Conservation (phyloP, 2,329 filamentous ascomycete species). For the Pseudocercospora musae region DNA sequence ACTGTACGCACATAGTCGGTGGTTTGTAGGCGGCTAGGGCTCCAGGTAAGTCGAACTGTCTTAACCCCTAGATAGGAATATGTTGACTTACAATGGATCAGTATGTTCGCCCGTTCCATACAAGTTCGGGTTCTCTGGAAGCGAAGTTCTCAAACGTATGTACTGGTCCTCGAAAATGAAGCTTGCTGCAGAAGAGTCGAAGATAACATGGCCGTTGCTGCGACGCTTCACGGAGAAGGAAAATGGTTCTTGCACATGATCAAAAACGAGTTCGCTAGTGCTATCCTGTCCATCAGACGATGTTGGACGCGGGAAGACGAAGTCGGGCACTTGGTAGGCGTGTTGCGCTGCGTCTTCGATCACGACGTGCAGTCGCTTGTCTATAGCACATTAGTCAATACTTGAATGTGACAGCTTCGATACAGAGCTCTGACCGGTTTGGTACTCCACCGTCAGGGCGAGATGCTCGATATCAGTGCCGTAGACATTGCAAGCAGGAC, state of each 20-base stretch:
- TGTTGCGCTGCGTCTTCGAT: slow-evolving; percentile 68
- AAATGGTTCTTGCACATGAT: slow-evolving; percentile 58
- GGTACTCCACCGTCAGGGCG: slow-evolving; percentile 59
- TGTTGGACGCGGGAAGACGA: slow-evolving; percentile 61
- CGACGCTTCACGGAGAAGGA: slow-evolving; percentile 63
- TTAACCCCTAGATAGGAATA: neutral
- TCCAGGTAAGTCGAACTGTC: neutral
- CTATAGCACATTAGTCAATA: slow-evolving; percentile 16
- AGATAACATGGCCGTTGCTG: slow-evolving; percentile 58
- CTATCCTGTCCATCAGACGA: slow-evolving; percentile 30
- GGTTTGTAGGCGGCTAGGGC: slow-evolving; percentile 52
- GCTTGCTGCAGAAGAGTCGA: slow-evolving; percentile 64
- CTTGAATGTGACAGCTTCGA: neutral
- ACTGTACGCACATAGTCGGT: slow-evolving; percentile 68
- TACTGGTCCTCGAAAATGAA: slow-evolving; percentile 79
- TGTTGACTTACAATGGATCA: slow-evolving; percentile 49
- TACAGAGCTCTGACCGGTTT: slow-evolving; percentile 52
- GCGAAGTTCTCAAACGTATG: slow-evolving; percentile 65
- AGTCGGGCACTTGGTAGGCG: slow-evolving; percentile 71
- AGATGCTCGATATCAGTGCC: slow-evolving; percentile 56
- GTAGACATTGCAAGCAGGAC: slow-evolving; percentile 60
- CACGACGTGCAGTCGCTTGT: slow-evolving; percentile 65
- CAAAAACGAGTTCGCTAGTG: slow-evolving; percentile 52
- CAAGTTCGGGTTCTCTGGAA: slow-evolving; percentile 66
- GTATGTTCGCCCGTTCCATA: slow-evolving; percentile 79